Base-by-base conservation (phyloP, 2,329 filamentous ascomycete genomes). In the Sporothrix luriei region DNA sequence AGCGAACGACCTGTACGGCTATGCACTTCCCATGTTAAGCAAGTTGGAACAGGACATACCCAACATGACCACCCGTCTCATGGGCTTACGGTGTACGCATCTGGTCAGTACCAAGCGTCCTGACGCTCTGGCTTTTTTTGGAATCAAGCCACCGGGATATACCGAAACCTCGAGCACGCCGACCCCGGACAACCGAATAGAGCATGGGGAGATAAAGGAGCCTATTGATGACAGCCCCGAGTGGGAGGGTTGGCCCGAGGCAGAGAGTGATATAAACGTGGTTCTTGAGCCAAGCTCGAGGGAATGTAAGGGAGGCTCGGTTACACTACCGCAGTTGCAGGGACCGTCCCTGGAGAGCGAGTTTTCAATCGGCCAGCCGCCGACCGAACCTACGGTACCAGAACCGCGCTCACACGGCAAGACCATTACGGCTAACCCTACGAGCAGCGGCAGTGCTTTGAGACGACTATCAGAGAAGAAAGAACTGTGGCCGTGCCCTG, bases 31-130 rank as follows among this genome's bases (percentile, higher is more conserved):
- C 0, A 95, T 99, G 83, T 81, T 99, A 4, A 81, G 84, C 1
- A 97, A 93, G 77, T 80, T 98, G 9, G 90, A 96, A 78, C 91
- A 92, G 72, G 94, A 97, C 65, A 88, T 92, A 16, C 91, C 93
- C 0, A 84, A 85, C 16, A 86, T 97, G 84, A 94, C 85, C 72
- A 78, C 98, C 3, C 87, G 95, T 5, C 82, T 99, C 1, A 92
- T 99, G 88, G 95, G 95, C 0, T 80, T 99, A 46, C 85, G 95
- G 43, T 94, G 93, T 75, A 97, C 94, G 0, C 89, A 97, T 76
- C 84, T 99, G 0, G 85, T 97, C 48, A 95, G 89, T 77, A 94
- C 90, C 33, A 96, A 93, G 78, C 97, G 92, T 76, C 86, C 86
- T 0, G 90, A 92, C 19, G 85, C 92, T 0, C 87, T 90, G 76